Evolutionary conservation across 2,329 filamentous ascomycete genomes (phyloP), one percentile per base, ranked within the genome.

Genomic region (Phaeosphaeriaceae sp.): DNA sequence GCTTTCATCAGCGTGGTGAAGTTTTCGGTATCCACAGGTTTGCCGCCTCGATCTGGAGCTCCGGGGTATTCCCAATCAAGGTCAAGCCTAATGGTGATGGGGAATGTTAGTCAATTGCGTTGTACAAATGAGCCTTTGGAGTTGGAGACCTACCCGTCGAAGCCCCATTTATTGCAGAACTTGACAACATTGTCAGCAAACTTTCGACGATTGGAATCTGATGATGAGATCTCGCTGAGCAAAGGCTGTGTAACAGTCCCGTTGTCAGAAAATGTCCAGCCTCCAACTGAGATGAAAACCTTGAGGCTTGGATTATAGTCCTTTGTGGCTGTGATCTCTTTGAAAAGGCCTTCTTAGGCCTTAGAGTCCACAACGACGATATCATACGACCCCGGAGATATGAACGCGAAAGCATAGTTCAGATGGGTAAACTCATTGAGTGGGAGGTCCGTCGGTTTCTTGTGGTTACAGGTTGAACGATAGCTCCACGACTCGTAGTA

Each of bases 91-190:
- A n/a, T n/a, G n/a, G n/a, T n/a, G n/a, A n/a, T n/a, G n/a, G n/a
- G n/a, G n/a, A n/a, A n/a, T n/a, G n/a, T n/a, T n/a, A n/a, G n/a
- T n/a, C n/a, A n/a, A n/a, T n/a, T n/a, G n/a, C n/a, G n/a, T n/a
- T n/a, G n/a, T n/a, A n/a, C n/a, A n/a, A n/a, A n/a, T n/a, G n/a
- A n/a, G n/a, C n/a, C n/a, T n/a, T n/a, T n/a, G n/a, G n/a, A n/a
- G n/a, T n/a, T n/a, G n/a, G n/a, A n/a, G n/a, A n/a, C n/a, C 76
- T 1, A 76, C 62, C 77, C 77, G 51, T 80, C 75, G 39, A 79
- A 76, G 7, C 62, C 68, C 42, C 77, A 77, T 2, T 57, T 68
- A 1, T 52, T 16, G 66, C 80, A 66, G 56, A 79, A 79, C 1
- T 34, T 46, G 0, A 72, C 46, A 0, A 78, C 49, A 2, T 60